Evolutionary conservation across 1,284 basidiomycete genomes (phyloP).

Genomic region (Cutaneotrichosporon cavernicola): DNA sequence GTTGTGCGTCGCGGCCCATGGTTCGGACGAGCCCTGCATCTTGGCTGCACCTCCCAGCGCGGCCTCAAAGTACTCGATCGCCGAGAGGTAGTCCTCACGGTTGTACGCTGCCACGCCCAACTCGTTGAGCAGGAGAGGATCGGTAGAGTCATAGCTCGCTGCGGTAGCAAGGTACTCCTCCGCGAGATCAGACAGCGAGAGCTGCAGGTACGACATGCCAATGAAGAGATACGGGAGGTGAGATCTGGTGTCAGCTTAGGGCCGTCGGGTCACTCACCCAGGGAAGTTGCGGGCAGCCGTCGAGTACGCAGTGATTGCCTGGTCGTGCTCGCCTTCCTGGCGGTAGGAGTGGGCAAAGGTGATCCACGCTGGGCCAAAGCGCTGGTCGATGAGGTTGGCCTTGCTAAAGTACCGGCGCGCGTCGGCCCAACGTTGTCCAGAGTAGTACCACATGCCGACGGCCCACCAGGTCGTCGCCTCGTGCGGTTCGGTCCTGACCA

Average conservation of each 20-base stretch:
- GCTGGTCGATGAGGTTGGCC: constrained; percentile 92
- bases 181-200: constrained; percentile 78
- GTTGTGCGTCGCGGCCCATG: constrained; percentile 83
- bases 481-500: constrained; percentile 90
- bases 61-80: constrained; percentile 67
- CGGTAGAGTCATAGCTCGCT: constrained; percentile 72
- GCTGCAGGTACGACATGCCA: constrained; percentile 86
- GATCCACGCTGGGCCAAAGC: constrained; percentile 95
- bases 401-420: constrained; percentile 93
- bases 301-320: constrained; percentile 96
- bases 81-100: constrained; percentile 68
- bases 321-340: constrained; percentile 95
- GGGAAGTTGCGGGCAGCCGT: constrained; percentile 92
- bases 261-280: constrained; percentile 61
- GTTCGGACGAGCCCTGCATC: constrained; percentile 75
- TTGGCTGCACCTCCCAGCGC: constrained; percentile 72
- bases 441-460: constrained; percentile 95
- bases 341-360: constrained; percentile 97
- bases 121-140: constrained; percentile 89
- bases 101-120: constrained; percentile 89
- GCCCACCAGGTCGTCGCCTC: constrained; percentile 96
- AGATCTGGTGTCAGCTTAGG: constrained; percentile 59
- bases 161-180: constrained; percentile 83
- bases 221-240: constrained; percentile 93
- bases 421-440: constrained; percentile 78